Base-by-base conservation (phyloP, 306 rosid genomes). In the Bauhinia variegata region DNA sequence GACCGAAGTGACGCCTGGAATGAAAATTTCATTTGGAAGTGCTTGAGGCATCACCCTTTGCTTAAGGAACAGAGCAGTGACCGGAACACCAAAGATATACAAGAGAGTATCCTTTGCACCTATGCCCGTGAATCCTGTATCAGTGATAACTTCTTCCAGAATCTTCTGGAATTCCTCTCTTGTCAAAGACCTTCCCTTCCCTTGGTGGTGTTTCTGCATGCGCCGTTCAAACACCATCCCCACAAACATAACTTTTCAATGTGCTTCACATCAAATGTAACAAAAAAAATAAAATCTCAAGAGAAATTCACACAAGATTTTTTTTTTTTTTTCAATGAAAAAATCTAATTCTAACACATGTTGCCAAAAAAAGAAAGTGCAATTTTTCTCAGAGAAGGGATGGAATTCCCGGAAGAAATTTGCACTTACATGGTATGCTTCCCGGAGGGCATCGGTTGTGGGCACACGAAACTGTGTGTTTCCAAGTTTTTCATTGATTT, bases 11-110 rank as follows among this genome's bases (percentile, higher is more conserved):
- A 82, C 23, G 4, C 61, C 78, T 4, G 96, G 92, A 54, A 84
- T 82, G 79, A 89, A 81, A 33, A 49, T 0, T 3, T 84, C 88
- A 44, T 86, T 74, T 10, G 68, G 65, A 38, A 89, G 11, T 2
- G 41, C 68, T 1, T 33, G 34, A 4, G 87, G 91, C 77, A 82
- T 61, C 8, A 81, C 14, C 15, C 66, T 11, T 18, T 81, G 83
- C 74, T 89, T 85, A 6, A 87, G 4, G 0, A 82, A 23, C n/a
- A 74, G 36, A 38, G 89, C 53, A 8, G 89, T 31, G 30, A 80
- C 31, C 1, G 95, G 96, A 54, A 89, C 89, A 42, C 95, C 93
- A 63, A 85, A 87, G 19, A 81, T 65, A 63, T 63, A 85, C 1
- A 87, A 14, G 0, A 89, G 63, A 7, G 80, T 31, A 33, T 87